Percentiles rank a stretch among this genome's conserved stretches.
Evolutionary conservation across 768 basidiomycete genomes (phyloP).

Genomic region (Xerocomellus chrysenteron): DNA sequence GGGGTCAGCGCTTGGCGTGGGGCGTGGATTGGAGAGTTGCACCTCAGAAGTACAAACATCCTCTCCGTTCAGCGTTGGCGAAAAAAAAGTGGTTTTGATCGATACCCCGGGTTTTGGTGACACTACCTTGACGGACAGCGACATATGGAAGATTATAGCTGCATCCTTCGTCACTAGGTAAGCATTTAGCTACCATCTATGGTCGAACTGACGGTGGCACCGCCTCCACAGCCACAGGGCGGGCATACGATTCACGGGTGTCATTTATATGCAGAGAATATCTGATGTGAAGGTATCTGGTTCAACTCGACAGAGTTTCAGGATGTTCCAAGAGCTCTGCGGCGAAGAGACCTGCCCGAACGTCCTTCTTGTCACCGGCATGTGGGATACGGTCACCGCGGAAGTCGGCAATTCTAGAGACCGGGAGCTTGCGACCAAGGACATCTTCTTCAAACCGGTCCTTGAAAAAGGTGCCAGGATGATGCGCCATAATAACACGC

Average conservation of each 20-base stretch:
- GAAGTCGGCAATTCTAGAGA: conserved; percentile 40
- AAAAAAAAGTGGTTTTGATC: conserved; percentile 44
- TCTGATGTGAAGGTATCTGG: conserved; percentile 48
- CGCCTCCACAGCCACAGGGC: conserved; percentile 19
- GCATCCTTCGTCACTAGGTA: conserved; percentile 32
- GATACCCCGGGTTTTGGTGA: conserved; percentile 68
- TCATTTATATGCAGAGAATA: conserved; percentile 55
- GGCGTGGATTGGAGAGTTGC: conserved; percentile 34
- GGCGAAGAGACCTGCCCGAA: conserved; percentile 46
- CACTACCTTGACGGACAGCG: conserved; percentile 45
- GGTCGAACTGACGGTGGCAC: not conserved
- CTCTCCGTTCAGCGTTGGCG: conserved; percentile 25
- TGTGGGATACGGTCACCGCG: conserved; percentile 44
- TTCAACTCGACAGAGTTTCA: conserved; percentile 45
- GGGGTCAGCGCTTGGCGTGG: conserved; percentile 29
- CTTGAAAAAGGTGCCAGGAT: conserved; percentile 46
- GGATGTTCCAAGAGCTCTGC: conserved; percentile 52
- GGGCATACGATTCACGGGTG: conserved; percentile 39
- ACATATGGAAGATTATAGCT: conserved; percentile 50
- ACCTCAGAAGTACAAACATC: conserved; percentile 34
- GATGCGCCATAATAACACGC: conserved; percentile 42
- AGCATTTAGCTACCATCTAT: not conserved
- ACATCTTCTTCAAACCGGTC: conserved; percentile 51
- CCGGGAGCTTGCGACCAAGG: conserved; percentile 39
- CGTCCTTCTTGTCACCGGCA: conserved; percentile 51